Base-by-base conservation (phyloP, 2,329 filamentous ascomycete species). In the Calonectria montana region DNA sequence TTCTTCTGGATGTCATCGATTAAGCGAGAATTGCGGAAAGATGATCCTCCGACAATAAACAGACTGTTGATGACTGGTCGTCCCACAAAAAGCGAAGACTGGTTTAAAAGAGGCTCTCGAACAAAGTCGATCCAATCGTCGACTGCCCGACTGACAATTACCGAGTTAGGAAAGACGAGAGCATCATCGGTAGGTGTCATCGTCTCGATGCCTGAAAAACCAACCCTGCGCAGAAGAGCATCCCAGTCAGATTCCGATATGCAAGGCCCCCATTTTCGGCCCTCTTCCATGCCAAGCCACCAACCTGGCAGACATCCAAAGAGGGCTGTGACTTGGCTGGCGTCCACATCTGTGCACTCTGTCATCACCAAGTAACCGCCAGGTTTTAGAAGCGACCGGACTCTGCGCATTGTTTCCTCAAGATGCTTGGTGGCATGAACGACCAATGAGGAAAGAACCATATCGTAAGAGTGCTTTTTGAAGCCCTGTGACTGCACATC, bases 221-320 rank as follows among this genome's bases (percentile, higher is more conserved):
- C 73, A 0, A 66, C 63, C 1, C 53, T 65, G 21, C 67, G 50
- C 2, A 75, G 39, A 13, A 69, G 37, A n/a, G 48, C 50, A 45
- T 75, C 57, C 73, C 73, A 75, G 12, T 74, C 62, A 25, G 50
- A 65, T 2, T 63, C 62, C 0, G 71, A 65, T n/a, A 74, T n/a
- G 4, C 61, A 59, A 10, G 73, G 73, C 1, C 67, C 68, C 37
- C 61, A 67, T 2, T 61, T 48, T 0, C 73, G 71, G 5, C 73
- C 73, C 2, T 74, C 55, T 2, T 66, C 69, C 1, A 43, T 69
- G 1, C 73, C 73, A 3, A 67, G 63, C 73, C 73, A 75, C 72
- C 73, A 74, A 3, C 64, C 73, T 1, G 70, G 65, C 1, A 75
- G 63, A 1, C 73, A 66, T 0, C 73, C 72, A 61, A 75, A 72